These are phyloP conservation scores for Hyaloscypha bicolor DNA, from an alignment of 495 filamentous ascomycete genomes.

Conservation along the genomic window DNA sequence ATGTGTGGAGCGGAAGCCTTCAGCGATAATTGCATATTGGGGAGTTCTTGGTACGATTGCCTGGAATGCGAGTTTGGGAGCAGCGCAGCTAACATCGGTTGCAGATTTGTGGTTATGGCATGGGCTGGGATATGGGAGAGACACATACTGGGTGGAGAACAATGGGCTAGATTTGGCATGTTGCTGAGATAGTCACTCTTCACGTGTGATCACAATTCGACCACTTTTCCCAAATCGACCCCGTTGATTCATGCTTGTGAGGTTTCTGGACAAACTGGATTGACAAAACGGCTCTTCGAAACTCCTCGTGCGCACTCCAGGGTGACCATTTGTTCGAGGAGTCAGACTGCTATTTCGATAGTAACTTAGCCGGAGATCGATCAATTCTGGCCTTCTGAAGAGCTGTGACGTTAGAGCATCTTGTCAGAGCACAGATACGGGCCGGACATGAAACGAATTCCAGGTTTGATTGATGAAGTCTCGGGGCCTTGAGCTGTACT, in stretches of 20 bases:
- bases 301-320: slow-evolving; percentile 44
- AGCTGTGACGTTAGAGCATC: slow-evolving; percentile 76
- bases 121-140: slow-evolving; percentile 38
- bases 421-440: slow-evolving; percentile 95
- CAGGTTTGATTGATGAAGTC: not conserved
- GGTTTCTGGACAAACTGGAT: not conserved
- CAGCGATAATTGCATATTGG: slow-evolving; percentile 62
- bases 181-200: slow-evolving; percentile 33
- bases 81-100: slow-evolving; percentile 23
- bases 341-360: slow-evolving; percentile 55
- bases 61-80: slow-evolving; percentile 25
- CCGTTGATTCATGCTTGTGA: slow-evolving; percentile 13
- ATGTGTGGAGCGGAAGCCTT: slow-evolving; percentile 86
- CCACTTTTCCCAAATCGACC: slow-evolving; percentile 21
- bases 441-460: slow-evolving; percentile 60
- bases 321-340: slow-evolving; percentile 48
- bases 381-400: slow-evolving; percentile 72
- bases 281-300: slow-evolving; percentile 41
- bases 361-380: slow-evolving; percentile 57
- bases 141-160: slow-evolving; percentile 18
- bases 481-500: not conserved
- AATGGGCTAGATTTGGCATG: slow-evolving; percentile 30
- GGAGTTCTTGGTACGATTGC: slow-evolving; percentile 25
- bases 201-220: slow-evolving; percentile 38
- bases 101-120: slow-evolving; percentile 41